phyloP scores from a whole-genome alignment of 306 rosid genomes.

The Arachis hypogaea region DNA sequence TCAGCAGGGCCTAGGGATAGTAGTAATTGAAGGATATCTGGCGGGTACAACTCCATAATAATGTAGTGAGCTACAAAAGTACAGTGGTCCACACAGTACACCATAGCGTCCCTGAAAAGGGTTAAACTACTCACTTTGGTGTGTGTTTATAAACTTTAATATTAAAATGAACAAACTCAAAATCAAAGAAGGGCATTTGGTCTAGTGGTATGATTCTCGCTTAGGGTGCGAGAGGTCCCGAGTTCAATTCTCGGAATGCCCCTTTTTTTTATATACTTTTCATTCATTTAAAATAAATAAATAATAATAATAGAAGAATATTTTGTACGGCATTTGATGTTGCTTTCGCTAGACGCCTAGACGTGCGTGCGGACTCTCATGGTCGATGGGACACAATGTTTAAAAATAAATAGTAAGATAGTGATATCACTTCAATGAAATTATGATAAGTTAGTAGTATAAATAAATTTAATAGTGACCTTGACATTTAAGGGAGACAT shows the following conservation, averaged over 20 bases:
- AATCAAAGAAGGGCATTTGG: neutral
- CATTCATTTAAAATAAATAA: too few species aligned
- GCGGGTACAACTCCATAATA: neutral
- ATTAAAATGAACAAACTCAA: too few species aligned
- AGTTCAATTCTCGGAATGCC: constrained; percentile 8
- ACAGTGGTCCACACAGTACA: neutral
- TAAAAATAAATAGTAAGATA: too few species aligned
- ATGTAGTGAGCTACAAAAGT: neutral
- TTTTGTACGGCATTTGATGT: neutral
- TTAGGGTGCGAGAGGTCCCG: constrained; percentile 13
- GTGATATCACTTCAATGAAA: too few species aligned
- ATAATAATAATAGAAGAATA: neutral
- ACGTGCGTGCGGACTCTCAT: too few species aligned
- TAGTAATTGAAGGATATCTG: neutral
- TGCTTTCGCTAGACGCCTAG: neutral
- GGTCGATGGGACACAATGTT: too few species aligned
- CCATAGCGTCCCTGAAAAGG: neutral
- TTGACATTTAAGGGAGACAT: too few species aligned
- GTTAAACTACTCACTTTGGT: too few species aligned
- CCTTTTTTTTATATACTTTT: neutral
- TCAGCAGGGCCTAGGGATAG: neutral
- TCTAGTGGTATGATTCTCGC: constrained; percentile 13
- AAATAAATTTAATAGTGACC: too few species aligned
- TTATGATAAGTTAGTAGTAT: too few species aligned
- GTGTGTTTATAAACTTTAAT: too few species aligned